Conservation (phyloP, 768 basidiomycete species). For the Sarcodon aspratus region DNA sequence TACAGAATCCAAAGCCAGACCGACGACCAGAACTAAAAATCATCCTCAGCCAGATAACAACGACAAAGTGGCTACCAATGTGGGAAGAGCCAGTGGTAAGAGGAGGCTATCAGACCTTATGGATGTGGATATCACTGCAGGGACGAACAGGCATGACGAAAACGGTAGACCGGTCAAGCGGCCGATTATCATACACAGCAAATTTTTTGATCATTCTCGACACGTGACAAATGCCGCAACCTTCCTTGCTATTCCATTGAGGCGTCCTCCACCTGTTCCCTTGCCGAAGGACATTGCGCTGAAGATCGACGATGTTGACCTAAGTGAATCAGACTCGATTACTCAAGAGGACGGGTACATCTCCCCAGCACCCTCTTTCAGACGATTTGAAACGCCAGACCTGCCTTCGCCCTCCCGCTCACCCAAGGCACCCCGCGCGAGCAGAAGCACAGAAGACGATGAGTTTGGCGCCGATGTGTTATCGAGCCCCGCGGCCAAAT, state of each 20-base stretch:
- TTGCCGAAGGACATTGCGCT: too few species aligned
- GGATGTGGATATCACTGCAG: slow-evolving; percentile 51
- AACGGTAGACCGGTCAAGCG: slow-evolving; percentile 8
- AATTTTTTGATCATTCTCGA: slow-evolving; percentile 7
- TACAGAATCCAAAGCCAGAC: background rate
- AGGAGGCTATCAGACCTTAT: slow-evolving; percentile 60
- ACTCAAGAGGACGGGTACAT: slow-evolving; percentile 77
- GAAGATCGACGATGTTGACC: slow-evolving; percentile 18
- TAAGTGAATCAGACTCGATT: slow-evolving; percentile 28
- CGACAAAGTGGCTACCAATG: slow-evolving; percentile 12
- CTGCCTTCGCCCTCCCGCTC: slow-evolving; percentile 51
- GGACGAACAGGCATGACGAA: slow-evolving; percentile 28
- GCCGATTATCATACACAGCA: background rate
- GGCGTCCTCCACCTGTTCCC: too few species aligned
- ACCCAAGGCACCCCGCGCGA: slow-evolving; percentile 4
- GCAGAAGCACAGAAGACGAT: slow-evolving; percentile 8
- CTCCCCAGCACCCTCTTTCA: slow-evolving; percentile 50
- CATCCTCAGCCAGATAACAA: slow-evolving; percentile 7
- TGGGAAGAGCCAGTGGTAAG: slow-evolving; percentile 64
- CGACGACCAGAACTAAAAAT: background rate
- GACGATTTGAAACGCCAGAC: slow-evolving; percentile 39
- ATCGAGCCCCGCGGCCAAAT: slow-evolving; percentile 30
- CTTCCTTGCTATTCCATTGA: too few species aligned
- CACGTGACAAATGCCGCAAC: too few species aligned
- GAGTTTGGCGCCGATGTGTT: slow-evolving; percentile 44